phyloP scores from a whole-genome alignment of 1,284 basidiomycete genomes.

The Ustilago xerochloae region DNA sequence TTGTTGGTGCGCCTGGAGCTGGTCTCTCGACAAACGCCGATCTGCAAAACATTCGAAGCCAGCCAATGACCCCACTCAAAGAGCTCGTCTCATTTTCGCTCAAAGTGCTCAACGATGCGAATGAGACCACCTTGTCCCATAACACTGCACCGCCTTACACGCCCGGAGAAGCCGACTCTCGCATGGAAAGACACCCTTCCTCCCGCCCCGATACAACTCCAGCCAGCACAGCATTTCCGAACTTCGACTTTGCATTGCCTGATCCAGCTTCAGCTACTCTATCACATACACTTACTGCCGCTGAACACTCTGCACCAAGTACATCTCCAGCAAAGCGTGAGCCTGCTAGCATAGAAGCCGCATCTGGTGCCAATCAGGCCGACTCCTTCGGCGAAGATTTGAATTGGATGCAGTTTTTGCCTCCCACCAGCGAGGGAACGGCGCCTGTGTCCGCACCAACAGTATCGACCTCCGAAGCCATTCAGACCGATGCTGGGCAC shows the following conservation, averaged over 20 bases:
- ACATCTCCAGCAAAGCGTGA: conserved; percentile 28
- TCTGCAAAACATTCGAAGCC: conserved; percentile 18
- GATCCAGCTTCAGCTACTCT: conserved; percentile 15
- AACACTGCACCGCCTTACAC: conserved; percentile 17
- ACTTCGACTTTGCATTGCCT: conserved; percentile 40
- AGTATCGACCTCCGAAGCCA: not conserved
- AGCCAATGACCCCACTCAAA: conserved; percentile 42
- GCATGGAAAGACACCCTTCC: conserved; percentile 11
- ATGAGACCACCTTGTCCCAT: conserved; percentile 20
- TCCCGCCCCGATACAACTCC: conserved; percentile 27
- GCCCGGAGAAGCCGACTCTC: conserved; percentile 25
- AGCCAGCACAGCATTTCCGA: conserved; percentile 26
- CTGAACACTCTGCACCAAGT: conserved; percentile 14
- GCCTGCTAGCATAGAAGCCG: not conserved
- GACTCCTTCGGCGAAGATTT: conserved; percentile 25
- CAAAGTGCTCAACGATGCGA: conserved; percentile 40
- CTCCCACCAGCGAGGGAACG: conserved; percentile 7
- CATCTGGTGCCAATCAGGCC: not conserved
- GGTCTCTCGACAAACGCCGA: not conserved
- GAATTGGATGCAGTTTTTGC: conserved; percentile 35
- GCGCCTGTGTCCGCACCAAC: conserved; percentile 8
- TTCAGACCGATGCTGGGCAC: not conserved
- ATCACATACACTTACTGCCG: conserved; percentile 7
- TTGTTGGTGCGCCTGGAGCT: not conserved
- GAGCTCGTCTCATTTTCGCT: conserved; percentile 45